These are phyloP conservation scores for Fusarium vanettenii DNA, from an alignment of 2,329 filamentous ascomycete species.

Conservation along the genomic window DNA sequence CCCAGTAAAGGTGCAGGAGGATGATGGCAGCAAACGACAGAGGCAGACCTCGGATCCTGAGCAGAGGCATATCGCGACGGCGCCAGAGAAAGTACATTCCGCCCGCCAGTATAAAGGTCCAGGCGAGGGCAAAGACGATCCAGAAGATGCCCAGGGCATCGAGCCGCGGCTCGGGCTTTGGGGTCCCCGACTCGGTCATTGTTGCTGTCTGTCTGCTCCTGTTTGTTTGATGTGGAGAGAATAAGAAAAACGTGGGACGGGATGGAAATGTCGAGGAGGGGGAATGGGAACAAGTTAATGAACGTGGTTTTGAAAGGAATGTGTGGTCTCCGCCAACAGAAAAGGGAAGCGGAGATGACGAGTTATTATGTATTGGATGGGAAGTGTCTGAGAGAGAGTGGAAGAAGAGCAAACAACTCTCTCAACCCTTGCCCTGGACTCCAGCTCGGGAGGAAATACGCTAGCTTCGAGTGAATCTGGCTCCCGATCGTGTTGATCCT, in stretches of 20 bases:
- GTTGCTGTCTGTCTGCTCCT: neutral
- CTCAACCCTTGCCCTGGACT: neutral
- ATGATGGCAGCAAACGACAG: constrained; percentile 55
- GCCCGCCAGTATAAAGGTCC: constrained; percentile 52
- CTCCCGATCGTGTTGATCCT: constrained; percentile 34
- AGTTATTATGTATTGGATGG: constrained; percentile 27
- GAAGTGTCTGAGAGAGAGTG: neutral
- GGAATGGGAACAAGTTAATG: constrained; percentile 19
- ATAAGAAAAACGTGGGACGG: neutral
- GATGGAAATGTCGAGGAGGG: neutral
- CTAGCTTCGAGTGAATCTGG: neutral
- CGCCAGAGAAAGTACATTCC: constrained; percentile 56
- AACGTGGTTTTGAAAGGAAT: constrained; percentile 39
- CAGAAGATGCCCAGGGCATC: constrained; percentile 57
- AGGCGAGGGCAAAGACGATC: constrained; percentile 50
- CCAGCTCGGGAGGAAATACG: neutral
- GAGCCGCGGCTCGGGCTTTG: constrained; percentile 46
- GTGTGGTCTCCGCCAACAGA: constrained; percentile 14
- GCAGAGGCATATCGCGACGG: constrained; percentile 54
- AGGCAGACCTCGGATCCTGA: constrained; percentile 54
- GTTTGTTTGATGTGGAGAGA: neutral
- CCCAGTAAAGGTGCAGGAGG: constrained; percentile 57
- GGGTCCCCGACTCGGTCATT: constrained; percentile 39
- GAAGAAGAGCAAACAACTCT: neutral
- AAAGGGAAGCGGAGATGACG: constrained; percentile 20